Percentiles rank a stretch among this genome's conserved stretches.
Conservation (phyloP, 306 rosid species). For the Dalbergia cochinchinensis region DNA sequence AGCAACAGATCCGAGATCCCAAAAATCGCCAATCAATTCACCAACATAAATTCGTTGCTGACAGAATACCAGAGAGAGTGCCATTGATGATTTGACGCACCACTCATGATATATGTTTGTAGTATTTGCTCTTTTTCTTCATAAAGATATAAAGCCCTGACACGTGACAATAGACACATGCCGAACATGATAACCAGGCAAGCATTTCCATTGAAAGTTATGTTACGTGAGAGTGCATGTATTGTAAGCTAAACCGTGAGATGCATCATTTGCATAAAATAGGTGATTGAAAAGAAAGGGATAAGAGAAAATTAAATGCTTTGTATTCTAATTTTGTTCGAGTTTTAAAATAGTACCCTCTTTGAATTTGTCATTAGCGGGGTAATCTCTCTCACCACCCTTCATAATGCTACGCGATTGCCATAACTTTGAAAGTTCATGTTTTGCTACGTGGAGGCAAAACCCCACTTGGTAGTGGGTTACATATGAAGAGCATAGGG, state of each 20-base stretch:
- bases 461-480: conserved; percentile 43
- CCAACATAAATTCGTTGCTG: conserved; percentile 40
- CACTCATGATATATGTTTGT: conserved; percentile 47
- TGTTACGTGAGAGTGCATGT: background rate
- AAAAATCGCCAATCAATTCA: conserved; percentile 45
- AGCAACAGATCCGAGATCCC: conserved; percentile 18
- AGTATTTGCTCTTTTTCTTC: background rate
- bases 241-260: background rate
- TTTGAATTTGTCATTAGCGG: conserved; percentile 11
- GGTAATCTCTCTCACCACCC: conserved; percentile 28
- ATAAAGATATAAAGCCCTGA: conserved; percentile 5
- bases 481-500: conserved; percentile 42
- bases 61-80: conserved; percentile 24
- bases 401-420: conserved; percentile 34
- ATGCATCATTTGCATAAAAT: background rate
- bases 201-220: conserved; percentile 31
- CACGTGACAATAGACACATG: conserved; percentile 34
- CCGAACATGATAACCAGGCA: conserved; percentile 25
- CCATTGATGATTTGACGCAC: conserved; percentile 46
- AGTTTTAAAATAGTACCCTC: background rate
- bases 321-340: background rate
- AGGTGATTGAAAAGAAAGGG: background rate
- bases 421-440: background rate
- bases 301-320: background rate
- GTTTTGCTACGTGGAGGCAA: conserved; percentile 43